Evolutionary conservation across 352 stramenopile species (phyloP).

Genomic region (Globisporangium megalacanthum): DNA sequence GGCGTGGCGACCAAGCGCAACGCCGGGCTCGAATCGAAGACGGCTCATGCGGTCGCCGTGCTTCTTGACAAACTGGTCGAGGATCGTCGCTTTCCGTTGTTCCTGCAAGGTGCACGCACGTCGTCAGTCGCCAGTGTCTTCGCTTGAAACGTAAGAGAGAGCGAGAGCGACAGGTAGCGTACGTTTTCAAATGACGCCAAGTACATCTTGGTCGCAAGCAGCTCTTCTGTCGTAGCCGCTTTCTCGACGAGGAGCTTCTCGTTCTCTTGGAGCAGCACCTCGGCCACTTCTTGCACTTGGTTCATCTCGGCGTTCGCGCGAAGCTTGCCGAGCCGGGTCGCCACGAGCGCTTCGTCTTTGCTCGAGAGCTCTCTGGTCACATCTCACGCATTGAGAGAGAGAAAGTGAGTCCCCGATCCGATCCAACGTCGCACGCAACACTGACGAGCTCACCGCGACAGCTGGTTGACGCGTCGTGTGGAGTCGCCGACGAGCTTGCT

Average conservation of each 20-base stretch:
- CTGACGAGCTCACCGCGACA: constrained; percentile 33
- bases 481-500: constrained; percentile 62
- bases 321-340: constrained; percentile 41
- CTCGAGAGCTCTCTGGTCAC: constrained; percentile 36
- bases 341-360: constrained; percentile 50
- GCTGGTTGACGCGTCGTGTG: constrained; percentile 50
- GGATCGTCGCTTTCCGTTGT: constrained; percentile 68
- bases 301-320: constrained; percentile 51
- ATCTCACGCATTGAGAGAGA: background rate
- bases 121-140: background rate
- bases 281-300: constrained; percentile 45
- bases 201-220: constrained; percentile 65
- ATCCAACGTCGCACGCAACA: background rate
- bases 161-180: background rate
- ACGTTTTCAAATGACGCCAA: constrained; percentile 61
- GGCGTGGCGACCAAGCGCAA: constrained; percentile 1
- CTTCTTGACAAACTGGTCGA: constrained; percentile 75
- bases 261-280: constrained; percentile 57
- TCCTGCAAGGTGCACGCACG: constrained; percentile 21
- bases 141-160: background rate
- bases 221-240: constrained; percentile 46
- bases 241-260: constrained; percentile 63
- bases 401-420: background rate
- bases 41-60: constrained; percentile 67
- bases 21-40: constrained; percentile 17